Evolutionary conservation across 306 rosid species (phyloP).

Genomic region (Vigna nakashimae): DNA sequence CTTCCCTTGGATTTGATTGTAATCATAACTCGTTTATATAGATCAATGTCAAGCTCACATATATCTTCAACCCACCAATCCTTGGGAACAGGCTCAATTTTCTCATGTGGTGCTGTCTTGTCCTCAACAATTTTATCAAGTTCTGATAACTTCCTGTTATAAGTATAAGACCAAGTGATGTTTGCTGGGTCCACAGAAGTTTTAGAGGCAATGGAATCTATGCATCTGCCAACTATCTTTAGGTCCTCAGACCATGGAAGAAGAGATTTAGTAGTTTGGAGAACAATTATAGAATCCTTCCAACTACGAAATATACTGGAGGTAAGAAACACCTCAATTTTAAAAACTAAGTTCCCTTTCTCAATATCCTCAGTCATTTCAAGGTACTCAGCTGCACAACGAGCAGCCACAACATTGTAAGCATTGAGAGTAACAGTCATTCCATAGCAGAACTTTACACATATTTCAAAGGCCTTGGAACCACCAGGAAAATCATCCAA

Average conservation of each 20-base stretch:
- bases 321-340: constrained; percentile 94
- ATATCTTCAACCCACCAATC: constrained; percentile 99
- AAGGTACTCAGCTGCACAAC: constrained; percentile 94
- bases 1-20: constrained; percentile 92
- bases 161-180: constrained; percentile 93
- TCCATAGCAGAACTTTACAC: constrained; percentile 96
- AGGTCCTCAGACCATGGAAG: constrained; percentile 95
- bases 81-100: constrained; percentile 71
- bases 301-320: constrained; percentile 93
- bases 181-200: constrained; percentile 83
- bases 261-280: constrained; percentile 87
- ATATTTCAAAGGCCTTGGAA: constrained; percentile 88
- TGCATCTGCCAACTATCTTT: constrained; percentile 89
- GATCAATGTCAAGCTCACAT: constrained; percentile 94
- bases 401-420: constrained; percentile 94
- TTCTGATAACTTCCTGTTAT: constrained; percentile 75
- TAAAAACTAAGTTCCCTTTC: constrained; percentile 79
- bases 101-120: constrained; percentile 54
- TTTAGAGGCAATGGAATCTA: constrained; percentile 94
- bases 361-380: constrained; percentile 94
- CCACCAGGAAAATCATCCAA: constrained; percentile 91
- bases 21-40: constrained; percentile 82
- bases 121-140: constrained; percentile 68
- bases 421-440: constrained; percentile 95
- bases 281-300: constrained; percentile 96